Evolutionary conservation across 306 rosid genomes (phyloP), one percentile per base, ranked within the genome.

Genomic region (Begonia loranthoides): DNA sequence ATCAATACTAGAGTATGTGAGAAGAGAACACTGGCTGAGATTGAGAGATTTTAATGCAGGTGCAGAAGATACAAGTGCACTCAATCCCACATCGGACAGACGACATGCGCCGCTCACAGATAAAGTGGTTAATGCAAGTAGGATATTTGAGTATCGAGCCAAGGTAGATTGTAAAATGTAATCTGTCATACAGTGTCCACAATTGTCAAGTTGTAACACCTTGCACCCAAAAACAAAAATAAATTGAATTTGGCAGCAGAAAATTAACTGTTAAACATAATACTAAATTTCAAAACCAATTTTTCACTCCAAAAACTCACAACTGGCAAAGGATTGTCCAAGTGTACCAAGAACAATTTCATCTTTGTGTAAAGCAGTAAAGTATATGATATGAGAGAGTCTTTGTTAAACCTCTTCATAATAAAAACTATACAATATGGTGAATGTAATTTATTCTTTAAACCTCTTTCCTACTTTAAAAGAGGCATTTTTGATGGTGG

Each of bases 31-130:
- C 65, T 80, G 92, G 71, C 92, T 80, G 60, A 90, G 69, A 75
- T 90, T 78, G 56, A 90, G 58, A 4, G 95, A 86, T 70, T 81
- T 68, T 66, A 90, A 73, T 33, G 21, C 71, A 8, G 95, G 79
- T 39, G 78, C 71, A 51, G 86, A 76, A 69, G 87, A 76, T 64
- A 80, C 71, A 64, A 90, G 83, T 33, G 46, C 39, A 8, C 38
- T 17, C 12, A 90, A 63, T 17, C 95, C 94, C 46, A 14, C 54
- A 51, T 90, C 86, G 13, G 88, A 66, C 52, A 86, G 94, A 58
- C 94, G 77, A 21, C 92, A 82, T 11, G 99, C 95, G 49, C 99
- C 97, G 59, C 72, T 66, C 51, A 90, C 55, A 50, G 99, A 86
- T 51, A 90, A 67, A 44, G 65, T 76, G 57, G 39, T 63, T 50